Evolutionary conservation across 257 asterid species (phyloP), one percentile per base, ranked within the genome.

Genomic region (Ilex asprella): DNA sequence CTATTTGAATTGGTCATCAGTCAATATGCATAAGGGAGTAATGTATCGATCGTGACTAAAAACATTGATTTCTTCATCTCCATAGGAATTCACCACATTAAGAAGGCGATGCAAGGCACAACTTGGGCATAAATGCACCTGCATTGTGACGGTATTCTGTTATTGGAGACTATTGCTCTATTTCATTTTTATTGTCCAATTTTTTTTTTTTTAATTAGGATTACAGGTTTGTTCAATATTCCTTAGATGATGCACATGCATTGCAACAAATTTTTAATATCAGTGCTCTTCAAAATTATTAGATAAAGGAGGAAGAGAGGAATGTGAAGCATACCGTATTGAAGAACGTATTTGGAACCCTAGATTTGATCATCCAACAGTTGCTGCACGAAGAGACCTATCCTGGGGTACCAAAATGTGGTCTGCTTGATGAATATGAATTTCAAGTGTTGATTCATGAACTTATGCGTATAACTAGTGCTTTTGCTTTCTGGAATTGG

Each of bases 271-370:
- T 15, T 53, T 8, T 61, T 55, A 21, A 56, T 54, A 10, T n/a
- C 30, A 32, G 32, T 47, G 29, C 44, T 46, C n/a, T 16, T 60
- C 39, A 61, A 55, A 50, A 49, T 67, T 55, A 59, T 61, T 78
- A 85, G 96, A 86, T 76, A 29, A 77, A 61, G 69, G 71, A 74
- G 55, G 85, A 82, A 63, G 75, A 68, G 31, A 39, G 35, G 59
- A 69, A 63, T 16, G 69, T 68, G 59, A 70, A 76, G 63, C 69
- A 55, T 30, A 70, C 76, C 2, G 62, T 67, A 59, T 51, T 70
- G 64, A 76, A 83, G 74, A 72, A 82, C 56, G 76, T 86, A 0
- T 81, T 77, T 9, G 96, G 96, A 56, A 88, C 95, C 8, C 70
- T 86, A 56, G 96, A 84, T 70, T 75, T 86, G 75, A 81, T 81